Evolutionary conservation across 177 flowering plant species (phyloP), one percentile per base, ranked within the genome.

Genomic region (Telopea speciosissima): DNA sequence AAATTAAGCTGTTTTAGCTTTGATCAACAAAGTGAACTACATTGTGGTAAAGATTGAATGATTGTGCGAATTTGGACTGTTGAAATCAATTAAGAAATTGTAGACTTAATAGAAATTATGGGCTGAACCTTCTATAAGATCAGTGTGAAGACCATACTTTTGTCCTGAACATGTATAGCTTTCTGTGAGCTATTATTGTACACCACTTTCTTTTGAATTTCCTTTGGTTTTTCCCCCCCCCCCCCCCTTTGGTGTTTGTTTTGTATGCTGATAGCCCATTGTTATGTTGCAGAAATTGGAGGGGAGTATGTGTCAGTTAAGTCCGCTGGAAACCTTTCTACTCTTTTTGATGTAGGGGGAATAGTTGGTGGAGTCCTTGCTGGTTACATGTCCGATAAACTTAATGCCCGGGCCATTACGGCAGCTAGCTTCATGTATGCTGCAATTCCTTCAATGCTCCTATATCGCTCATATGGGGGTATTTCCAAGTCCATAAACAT

Each of bases 291-390:
- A 93, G 98, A 82, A 72, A 94, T 94, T 77, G 97, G 89, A 65
- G 97, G 97, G 24, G 86, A 86, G 69, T 87, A 87, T 72, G 63
- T 90, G 72, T 94, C 98, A 22, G 97, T 90, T 25, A 88, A 94
- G 76, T 84, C 97, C 65, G 93, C 98, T 24, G 97, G 98, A 77
- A 92, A 94, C 69, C 94, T 94, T 22, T 94, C 98, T 16, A 90
- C 98, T 12, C 77, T 94, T 62, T 94, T 94, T 79, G 98, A 94
- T 79, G 97, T 94, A 1, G 98, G 98, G 33, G 97, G 98, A 63
- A 90, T 92, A 59, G 77, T 89, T 75, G 98, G 96, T 59, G 98
- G 98, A 24, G 81, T 92, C 58, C 82, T 92, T 68, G 96, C 97
- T 26, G 98, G 98, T 58, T 82, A 92, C 63, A 79, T 92, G 72